A percentile compares a stretch with the other conserved stretches of the same genome.
Conservation (phyloP, 768 basidiomycete genomes). For the Boletus sensibilis region DNA sequence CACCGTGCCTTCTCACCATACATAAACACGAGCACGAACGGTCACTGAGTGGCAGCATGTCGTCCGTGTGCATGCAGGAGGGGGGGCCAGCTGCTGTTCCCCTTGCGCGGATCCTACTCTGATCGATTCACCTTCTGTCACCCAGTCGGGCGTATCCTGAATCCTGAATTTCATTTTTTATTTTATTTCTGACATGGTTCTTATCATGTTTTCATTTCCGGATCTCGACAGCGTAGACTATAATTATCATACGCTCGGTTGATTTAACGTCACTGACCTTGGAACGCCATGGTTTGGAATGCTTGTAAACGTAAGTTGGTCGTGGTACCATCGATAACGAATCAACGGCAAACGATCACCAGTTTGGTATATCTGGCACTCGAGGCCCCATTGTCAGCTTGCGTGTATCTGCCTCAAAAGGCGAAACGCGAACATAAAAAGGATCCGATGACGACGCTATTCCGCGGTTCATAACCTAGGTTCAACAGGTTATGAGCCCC, state of each 20-base stretch:
- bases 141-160: neutral
- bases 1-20: conserved; percentile 25
- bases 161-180: conserved; percentile 7
- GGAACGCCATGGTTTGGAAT: conserved; percentile 2
- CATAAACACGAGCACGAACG: conserved; percentile 7
- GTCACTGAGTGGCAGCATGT: conserved; percentile 13
- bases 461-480: conserved; percentile 15
- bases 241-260: conserved; percentile 12
- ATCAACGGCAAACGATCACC: neutral
- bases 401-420: neutral
- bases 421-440: neutral
- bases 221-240: conserved; percentile 6
- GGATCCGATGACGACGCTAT: conserved; percentile 12
- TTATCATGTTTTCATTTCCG: conserved; percentile 25
- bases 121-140: conserved; percentile 14
- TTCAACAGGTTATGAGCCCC: conserved; percentile 28
- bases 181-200: conserved; percentile 9
- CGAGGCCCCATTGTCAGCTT: neutral
- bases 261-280: conserved; percentile 13
- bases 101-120: conserved; percentile 12
- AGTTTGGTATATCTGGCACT: neutral
- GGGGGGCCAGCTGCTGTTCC: neutral
- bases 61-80: conserved; percentile 13
- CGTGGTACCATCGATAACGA: conserved; percentile 1
- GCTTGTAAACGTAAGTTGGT: conserved; percentile 15